Conservation (phyloP, 169 alveolate species). For the Eimeria praecox region DNA sequence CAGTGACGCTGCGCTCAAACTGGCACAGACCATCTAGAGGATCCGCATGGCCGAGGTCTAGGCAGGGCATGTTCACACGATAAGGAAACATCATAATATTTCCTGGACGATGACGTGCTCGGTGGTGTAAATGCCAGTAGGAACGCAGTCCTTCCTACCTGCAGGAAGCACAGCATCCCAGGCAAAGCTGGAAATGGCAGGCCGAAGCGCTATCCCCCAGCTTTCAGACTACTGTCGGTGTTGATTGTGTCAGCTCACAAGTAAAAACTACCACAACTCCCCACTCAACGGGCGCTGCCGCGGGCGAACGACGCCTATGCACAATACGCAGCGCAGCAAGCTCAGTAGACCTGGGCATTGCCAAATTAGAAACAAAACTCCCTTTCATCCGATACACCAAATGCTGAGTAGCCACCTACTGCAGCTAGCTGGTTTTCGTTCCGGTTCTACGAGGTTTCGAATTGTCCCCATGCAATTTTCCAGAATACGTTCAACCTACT, state of each 20-base stretch:
- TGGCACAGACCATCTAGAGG: not conserved
- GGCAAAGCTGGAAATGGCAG: not conserved
- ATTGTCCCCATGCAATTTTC: too few relatives aligned
- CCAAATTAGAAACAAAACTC: not conserved
- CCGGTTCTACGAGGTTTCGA: too few relatives aligned
- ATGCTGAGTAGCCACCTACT: not conserved
- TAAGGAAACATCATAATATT: constrained; percentile 24
- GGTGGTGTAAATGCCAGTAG: constrained; percentile 22
- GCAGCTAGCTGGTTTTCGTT: not conserved
- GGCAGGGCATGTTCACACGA: not conserved
- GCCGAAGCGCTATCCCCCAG: not conserved
- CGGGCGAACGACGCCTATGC: constrained; percentile 47
- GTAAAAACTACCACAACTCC: constrained; percentile 78
- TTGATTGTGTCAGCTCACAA: constrained; percentile 58
- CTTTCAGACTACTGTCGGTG: not conserved
- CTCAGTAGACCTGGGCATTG: not conserved
- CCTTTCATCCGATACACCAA: not conserved
- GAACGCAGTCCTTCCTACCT: constrained; percentile 62
- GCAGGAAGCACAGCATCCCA: not conserved
- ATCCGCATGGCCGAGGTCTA: not conserved
- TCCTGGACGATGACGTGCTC: constrained; percentile 70
- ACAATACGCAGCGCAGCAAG: not conserved
- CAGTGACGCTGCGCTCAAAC: constrained; percentile 26
- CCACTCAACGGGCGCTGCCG: constrained; percentile 69
- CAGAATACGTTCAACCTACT: not conserved